Evolutionary conservation across 306 rosid genomes (phyloP), one percentile per base, ranked within the genome.

Genomic region (Fagus crenata): DNA sequence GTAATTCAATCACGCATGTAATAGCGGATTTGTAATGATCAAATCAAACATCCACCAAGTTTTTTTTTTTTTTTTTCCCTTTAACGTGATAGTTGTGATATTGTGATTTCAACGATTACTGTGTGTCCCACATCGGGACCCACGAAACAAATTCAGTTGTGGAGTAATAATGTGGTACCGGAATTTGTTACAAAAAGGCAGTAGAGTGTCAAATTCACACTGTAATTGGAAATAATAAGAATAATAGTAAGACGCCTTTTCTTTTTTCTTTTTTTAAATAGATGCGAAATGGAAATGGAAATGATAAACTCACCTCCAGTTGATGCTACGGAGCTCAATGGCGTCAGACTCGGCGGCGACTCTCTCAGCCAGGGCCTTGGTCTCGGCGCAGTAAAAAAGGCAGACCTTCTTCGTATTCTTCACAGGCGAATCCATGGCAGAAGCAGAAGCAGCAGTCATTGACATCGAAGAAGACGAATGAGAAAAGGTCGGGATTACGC

Each of bases 331-430:
- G 75, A 95, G 91, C 73, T 92, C 96, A 55, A 95, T 88, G 58
- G 89, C 67, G 7, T 92, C 97, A 17, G 91, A 84, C 72, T 89
- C 87, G 1, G 92, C 80, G 0, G 99, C 92, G 59, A 92, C 84
- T 73, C 87, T 87, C 84, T 89, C 82, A 0, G 99, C 99, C 32
- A 95, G 92, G 18, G 86, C 67, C 69, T 82, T 76, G 74, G 99
- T 95, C 88, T 95, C 99, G 41, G 90, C 89, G 69, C 96, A 90
- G 83, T 71, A 91, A 75, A 95, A 95, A 35, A 95, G 93, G 74
- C 87, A 90, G 6, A 95, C 93, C 84, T 80, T 90, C 78, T 92
- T 95, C 22, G 80, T 77, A 64, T 79, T 78, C 75, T 84, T 82
- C 53, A 79, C 77, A 7, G 80, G 40, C 75, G 86, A 79, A 56